A percentile compares a stretch with the other conserved stretches of the same genome.
Conservation (phyloP, 306 rosid species). For the Corylus heterophylla region DNA sequence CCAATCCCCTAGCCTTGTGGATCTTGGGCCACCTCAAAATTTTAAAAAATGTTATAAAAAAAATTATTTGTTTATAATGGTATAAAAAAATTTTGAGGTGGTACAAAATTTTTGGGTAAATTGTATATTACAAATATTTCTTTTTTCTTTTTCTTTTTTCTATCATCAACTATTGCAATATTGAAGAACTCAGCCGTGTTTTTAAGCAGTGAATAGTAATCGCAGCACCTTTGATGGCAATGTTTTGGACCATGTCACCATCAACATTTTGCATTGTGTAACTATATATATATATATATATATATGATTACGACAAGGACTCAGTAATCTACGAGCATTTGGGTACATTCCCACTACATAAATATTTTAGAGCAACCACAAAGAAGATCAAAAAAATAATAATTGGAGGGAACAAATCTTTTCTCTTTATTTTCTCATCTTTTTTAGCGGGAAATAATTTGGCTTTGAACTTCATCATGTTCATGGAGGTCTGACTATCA, state of each 20-base stretch:
- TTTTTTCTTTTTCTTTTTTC: too few species aligned
- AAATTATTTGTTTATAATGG: too few species aligned
- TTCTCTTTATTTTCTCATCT: not conserved
- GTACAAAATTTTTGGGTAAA: too few species aligned
- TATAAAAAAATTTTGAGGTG: too few species aligned
- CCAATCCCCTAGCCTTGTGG: too few species aligned
- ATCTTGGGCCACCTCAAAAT: too few species aligned
- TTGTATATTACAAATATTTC: too few species aligned
- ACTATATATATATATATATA: not conserved
- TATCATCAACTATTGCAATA: not conserved
- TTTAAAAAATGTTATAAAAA: too few species aligned
- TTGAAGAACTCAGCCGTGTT: not conserved
- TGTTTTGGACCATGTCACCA: constrained; percentile 26
- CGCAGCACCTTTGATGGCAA: not conserved
- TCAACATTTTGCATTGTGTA: too few species aligned
- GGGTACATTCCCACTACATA: constrained; percentile 8
- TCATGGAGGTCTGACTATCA: too few species aligned
- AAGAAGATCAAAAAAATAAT: not conserved
- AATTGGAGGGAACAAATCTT: not conserved
- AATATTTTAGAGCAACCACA: constrained; percentile 9
- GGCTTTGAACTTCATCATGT: too few species aligned
- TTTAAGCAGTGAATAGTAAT: not conserved
- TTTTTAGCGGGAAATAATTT: not conserved
- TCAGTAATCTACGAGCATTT: constrained; percentile 8
- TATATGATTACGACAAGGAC: constrained; percentile 30